Base-by-base conservation (phyloP, 768 basidiomycete species). In the Crepidotus variabilis region DNA sequence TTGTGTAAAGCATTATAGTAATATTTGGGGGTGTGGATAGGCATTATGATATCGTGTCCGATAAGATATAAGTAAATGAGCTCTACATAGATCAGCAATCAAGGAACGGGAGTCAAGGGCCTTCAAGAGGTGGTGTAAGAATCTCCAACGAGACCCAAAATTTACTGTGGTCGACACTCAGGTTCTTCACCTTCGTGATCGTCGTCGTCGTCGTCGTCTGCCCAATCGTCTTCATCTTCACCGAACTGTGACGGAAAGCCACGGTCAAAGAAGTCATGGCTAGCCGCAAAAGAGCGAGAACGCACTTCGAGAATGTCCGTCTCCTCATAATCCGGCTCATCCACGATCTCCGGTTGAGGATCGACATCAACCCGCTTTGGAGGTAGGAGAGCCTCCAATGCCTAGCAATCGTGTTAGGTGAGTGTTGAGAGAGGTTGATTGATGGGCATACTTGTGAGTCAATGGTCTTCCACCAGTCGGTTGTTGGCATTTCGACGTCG, bases 401-500 rank as follows among this genome's bases (percentile, higher is more conserved):
- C 80, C 88, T 94, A 56, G 50, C 16, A 43, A 50, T 49, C 22
- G 43, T 43, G 47, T 56, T 62, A 46, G 49, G 22, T 21, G 45
- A 47, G 11, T 4, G 20, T 7, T 16, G 22, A 39, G 10, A 18
- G 11, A 28, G 45, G 14, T 20, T 47, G 1, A 23, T n/a, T 34
- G 56, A 14, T 39, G 35, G 20, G 24, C 52, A 59, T 59, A 91
- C 92, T 70, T 78, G 72, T 47, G 66, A 67, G 64, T 94, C 86
- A 24, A 88, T 73, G 2, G 75, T 78, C 60, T 74, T 78, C 24
- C 94, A 73, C 94, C 94, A 98, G 43, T 84, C 75, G 50, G 80
- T 77, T 56, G 78, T 76, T 11, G 95, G 95, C 92, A 95, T 94
- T 72, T 97, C 94, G 52, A 98, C 79, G 55, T 88, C 82, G 52